These are phyloP conservation scores for Thielaviopsis punctulata DNA, from an alignment of 2,329 filamentous ascomycete genomes.

Conservation along the genomic window DNA sequence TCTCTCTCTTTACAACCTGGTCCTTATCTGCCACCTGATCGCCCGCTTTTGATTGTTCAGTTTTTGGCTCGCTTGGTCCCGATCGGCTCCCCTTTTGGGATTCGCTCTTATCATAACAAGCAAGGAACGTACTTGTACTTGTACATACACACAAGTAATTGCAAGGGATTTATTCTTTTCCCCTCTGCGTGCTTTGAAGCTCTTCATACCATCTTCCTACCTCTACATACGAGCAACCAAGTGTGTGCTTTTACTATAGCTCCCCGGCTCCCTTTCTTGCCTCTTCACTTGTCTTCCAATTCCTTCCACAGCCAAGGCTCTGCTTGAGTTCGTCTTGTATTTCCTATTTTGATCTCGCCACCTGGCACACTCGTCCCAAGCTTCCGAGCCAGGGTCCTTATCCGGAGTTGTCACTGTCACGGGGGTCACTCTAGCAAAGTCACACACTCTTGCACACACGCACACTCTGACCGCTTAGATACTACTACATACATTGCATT, in stretches of 20 bases:
- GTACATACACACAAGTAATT: no score
- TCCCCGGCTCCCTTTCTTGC: no score
- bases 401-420: not conserved
- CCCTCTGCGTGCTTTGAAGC: not conserved
- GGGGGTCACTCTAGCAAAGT: not conserved
- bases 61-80: not conserved
- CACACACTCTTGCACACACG: not conserved
- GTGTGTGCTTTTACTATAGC: not conserved
- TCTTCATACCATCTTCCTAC: not conserved
- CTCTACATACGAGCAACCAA: no score
- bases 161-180: not conserved
- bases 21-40: not conserved
- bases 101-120: not conserved
- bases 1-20: not conserved
- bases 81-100: not conserved
- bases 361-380: not conserved
- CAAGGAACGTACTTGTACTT: not conserved
- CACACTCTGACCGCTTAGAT: conserved; percentile 10
- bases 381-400: not conserved
- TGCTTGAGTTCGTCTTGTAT: not conserved
- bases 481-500: not conserved
- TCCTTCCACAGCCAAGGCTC: not conserved
- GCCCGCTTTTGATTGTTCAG: not conserved
- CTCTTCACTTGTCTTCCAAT: not conserved
- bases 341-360: not conserved